A percentile compares a stretch with the other conserved stretches of the same genome.
phyloP scores from a whole-genome alignment of 352 stramenopile genomes.

The Phytophthora sansomeana region DNA sequence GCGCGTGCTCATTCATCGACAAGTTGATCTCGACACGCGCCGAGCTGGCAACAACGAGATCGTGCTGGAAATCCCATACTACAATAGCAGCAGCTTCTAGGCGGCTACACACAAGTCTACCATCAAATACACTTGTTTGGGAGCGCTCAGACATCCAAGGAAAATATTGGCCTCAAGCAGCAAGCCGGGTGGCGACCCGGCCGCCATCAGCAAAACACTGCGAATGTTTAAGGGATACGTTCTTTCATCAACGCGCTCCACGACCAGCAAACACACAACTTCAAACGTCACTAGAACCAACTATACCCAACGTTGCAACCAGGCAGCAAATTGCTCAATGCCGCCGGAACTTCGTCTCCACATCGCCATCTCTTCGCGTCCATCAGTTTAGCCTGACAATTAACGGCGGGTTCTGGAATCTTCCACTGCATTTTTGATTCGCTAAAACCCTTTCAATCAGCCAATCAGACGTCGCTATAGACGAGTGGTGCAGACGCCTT shows the following conservation, averaged over 20 bases:
- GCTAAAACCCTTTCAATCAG: not conserved
- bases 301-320: too few species aligned
- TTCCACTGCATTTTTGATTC: constrained; percentile 27
- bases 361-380: constrained; percentile 9
- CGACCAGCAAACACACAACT: constrained; percentile 16
- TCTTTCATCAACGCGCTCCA: constrained; percentile 75
- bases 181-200: constrained; percentile 66
- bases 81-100: too few species aligned
- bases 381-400: constrained; percentile 22
- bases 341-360: too few species aligned
- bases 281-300: too few species aligned
- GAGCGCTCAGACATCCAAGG: constrained; percentile 58
- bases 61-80: too few species aligned
- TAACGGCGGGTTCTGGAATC: constrained; percentile 22
- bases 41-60: not conserved
- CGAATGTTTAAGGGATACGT: constrained; percentile 86
- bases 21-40: constrained; percentile 1
- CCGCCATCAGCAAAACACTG: constrained; percentile 85
- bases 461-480: constrained; percentile 12
- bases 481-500: constrained; percentile 35
- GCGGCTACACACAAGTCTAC: too few species aligned
- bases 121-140: too few species aligned
- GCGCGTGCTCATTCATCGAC: constrained; percentile 5
- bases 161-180: constrained; percentile 75
- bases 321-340: too few species aligned